Base-by-base conservation (phyloP, 768 basidiomycete genomes). In the Glaciozyma martinii region DNA sequence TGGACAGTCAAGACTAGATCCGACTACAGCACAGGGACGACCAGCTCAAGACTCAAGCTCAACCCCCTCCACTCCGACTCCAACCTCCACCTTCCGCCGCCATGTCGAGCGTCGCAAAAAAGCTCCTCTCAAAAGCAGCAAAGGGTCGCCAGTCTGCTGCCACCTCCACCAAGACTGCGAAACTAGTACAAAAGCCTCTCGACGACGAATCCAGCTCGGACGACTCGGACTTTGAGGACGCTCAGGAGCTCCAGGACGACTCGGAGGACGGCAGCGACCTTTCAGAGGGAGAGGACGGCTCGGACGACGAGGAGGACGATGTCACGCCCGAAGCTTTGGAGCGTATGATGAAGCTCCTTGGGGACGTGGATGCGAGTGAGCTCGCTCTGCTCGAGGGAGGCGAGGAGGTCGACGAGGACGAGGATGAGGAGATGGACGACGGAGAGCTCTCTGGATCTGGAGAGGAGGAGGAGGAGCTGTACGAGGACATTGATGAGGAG, bases 291-390 rank as follows among this genome's bases (percentile, higher is more conserved):
- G 59, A 53, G 9, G 59, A 50, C 30, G 43, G 30, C 19, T 59
- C 59, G 13, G 68, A 50, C 1, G 82, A 88, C 71, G 82, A 82
- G 29, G 79, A 80, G 43, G 81, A 85, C 52, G 78, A 78, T 30
- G 78, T 88, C 40, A 82, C 82, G 1, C 72, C 80, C 10, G 79
- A 71, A 54, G 77, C 84, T n/a, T 61, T 78, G 8, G 74, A 75
- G 47, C 85, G 60, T 13, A 50, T 67, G 42, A 66, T 64, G 65
- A 10, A 54, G 58, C 60, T 70, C 18, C 60, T 70, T 27, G 65
- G 62, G 4, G 56, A 63, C 10, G 68, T 64, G 25, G 65, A 64
- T 16, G 46, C 66, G 19, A 59, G 56, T 1, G 66, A 71, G 43
- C 52, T 67, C 21, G 70, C 55, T 0, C 42, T 66, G 37, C 44